Evolutionary conservation across 2,329 filamentous ascomycete species (phyloP), one percentile per base, ranked within the genome.

Genomic region (Colletotrichum cereale): DNA sequence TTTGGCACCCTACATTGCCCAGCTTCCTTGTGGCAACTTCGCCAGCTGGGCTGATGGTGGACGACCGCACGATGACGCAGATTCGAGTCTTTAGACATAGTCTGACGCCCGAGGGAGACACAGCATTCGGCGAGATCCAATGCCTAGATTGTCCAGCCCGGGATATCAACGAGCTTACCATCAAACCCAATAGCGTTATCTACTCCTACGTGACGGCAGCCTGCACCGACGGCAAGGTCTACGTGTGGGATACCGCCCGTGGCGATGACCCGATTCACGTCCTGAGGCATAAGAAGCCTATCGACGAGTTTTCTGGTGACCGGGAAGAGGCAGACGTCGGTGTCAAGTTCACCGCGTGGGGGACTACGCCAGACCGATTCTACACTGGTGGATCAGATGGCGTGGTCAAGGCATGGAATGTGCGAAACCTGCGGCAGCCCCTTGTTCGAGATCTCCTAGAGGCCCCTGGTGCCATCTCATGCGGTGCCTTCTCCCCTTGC

Each of bases 301-400:
- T 83, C 2, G 82, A 84, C 16, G 80, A 82, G 38, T 80, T 83
- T 42, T 72, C 80, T 5, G 82, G 82, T 1, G 83, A 88, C 47
- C 79, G 86, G 16, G 88, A 89, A 68, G 80, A 82, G 11, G 87
- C 88, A 62, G 90, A 91, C 69, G 86, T 87, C 0, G 90, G 90
- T 2, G 88, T 91, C 52, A 91, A 91, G 75, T 91, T 92, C 74
- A 86, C 86, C 0, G 86, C 88, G 5, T 92, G 89, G 90, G 89
- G 88, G 1, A 84, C 82, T 21, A 87, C 85, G 0, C 78, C 82
- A 0, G 87, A 90, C 66, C 84, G 89, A 0, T 84, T 92, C 53
- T 92, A 91, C 74, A 91, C 89, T 0, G 90, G 89, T 1, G 88
- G 88, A 0, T 91, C 89, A 1, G 90, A 92, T 72, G 90, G 90